A percentile compares a stretch with the other conserved stretches of the same genome.
phyloP scores from a whole-genome alignment of 164 flowering plant species.

The Magnolia kwangsiensis region DNA sequence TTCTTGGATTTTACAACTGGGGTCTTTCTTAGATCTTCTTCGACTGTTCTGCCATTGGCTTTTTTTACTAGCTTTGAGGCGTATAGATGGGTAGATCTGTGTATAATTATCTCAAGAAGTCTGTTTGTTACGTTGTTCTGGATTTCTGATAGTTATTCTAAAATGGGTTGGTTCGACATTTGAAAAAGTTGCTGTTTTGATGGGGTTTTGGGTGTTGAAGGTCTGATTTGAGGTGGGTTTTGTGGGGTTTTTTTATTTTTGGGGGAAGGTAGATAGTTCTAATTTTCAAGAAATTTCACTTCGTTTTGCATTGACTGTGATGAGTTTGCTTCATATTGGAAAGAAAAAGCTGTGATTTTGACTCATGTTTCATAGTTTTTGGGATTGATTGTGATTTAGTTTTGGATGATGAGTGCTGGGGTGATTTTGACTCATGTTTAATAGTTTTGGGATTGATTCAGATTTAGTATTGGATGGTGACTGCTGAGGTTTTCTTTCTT shows the following conservation, averaged over 20 bases:
- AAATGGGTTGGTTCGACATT: background rate
- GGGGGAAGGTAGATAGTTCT: background rate
- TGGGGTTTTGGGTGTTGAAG: background rate
- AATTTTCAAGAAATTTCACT: background rate
- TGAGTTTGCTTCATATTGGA: background rate
- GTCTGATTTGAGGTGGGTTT: background rate
- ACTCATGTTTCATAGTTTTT: background rate
- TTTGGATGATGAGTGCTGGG: too few species aligned
- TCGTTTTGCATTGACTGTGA: background rate
- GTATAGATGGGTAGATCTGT: background rate
- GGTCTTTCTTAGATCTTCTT: conserved; percentile 5
- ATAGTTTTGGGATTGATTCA: background rate
- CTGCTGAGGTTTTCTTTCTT: background rate
- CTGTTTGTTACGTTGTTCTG: background rate
- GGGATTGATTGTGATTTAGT: background rate
- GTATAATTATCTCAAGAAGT: background rate
- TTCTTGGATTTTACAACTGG: background rate
- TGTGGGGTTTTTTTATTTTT: background rate
- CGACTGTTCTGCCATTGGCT: background rate
- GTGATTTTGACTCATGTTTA: background rate
- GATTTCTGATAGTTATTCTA: background rate
- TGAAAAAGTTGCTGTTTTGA: background rate
- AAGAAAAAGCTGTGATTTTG: background rate
- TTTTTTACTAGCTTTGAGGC: background rate
- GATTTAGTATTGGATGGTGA: too few species aligned